Percentiles rank a stretch among this genome's conserved stretches.
Conservation (phyloP, 2,329 filamentous ascomycete genomes). For the Penicillium sp. region DNA sequence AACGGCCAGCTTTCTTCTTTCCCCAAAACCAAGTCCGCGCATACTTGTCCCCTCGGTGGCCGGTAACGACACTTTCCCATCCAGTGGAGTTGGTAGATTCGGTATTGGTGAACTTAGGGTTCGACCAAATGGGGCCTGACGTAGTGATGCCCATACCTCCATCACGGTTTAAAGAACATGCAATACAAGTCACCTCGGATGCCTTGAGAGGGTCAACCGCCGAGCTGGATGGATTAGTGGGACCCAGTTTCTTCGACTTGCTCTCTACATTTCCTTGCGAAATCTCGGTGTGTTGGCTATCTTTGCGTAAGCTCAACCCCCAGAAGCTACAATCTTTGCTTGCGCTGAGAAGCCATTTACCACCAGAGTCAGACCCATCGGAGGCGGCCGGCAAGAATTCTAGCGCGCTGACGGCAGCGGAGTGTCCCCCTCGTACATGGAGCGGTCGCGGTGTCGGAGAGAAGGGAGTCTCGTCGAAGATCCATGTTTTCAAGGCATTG, state of each 20-base stretch:
- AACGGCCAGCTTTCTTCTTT: conserved; percentile 85
- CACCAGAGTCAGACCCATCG: conserved; percentile 81
- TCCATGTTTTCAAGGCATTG: conserved; percentile 94
- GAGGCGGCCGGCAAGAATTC: conserved; percentile 85
- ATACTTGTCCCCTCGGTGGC: conserved; percentile 78
- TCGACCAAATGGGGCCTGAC: conserved; percentile 81
- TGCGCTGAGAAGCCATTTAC: conserved; percentile 92
- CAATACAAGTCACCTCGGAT: conserved; percentile 87
- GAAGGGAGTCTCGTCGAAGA: conserved; percentile 90
- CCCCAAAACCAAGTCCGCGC: conserved; percentile 99
- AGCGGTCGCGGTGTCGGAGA: conserved; percentile 81
- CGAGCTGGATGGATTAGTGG: conserved; percentile 13
- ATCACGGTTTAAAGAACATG: conserved; percentile 88
- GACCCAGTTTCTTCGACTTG: conserved; percentile 73
- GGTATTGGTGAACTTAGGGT: conserved; percentile 64
- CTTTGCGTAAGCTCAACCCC: conserved; percentile 92
- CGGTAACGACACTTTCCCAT: conserved; percentile 96
- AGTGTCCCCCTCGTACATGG: conserved; percentile 84
- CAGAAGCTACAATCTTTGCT: conserved; percentile 88
- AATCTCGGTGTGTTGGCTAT: conserved; percentile 89
- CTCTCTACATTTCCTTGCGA: conserved; percentile 87
- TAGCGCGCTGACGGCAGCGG: conserved; percentile 77
- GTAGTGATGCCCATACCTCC: conserved; percentile 86
- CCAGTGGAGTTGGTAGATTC: conserved; percentile 79
- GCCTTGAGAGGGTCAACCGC: conserved; percentile 65